Conservation (phyloP, 352 stramenopile species). For the Vaucheria bursata region DNA sequence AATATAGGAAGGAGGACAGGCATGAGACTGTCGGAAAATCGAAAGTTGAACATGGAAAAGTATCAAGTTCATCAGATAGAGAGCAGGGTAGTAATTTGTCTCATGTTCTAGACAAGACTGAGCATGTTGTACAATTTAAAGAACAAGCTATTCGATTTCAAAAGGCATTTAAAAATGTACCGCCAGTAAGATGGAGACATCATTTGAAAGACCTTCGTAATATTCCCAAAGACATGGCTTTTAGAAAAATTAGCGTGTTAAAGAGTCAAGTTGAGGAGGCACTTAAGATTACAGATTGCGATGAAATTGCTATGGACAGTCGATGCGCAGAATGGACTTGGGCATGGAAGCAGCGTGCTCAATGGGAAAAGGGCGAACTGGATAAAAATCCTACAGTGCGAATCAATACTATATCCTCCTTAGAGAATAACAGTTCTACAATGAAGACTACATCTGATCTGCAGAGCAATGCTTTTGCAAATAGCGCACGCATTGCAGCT, state of each 20-base stretch:
- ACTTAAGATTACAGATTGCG: not conserved
- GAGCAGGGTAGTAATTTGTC: not conserved
- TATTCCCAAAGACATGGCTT: not conserved
- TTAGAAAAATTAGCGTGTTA: not conserved
- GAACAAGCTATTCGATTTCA: not conserved
- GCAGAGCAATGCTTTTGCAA: not conserved
- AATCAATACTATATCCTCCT: not conserved
- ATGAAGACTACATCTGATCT: not conserved
- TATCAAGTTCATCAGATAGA: not conserved
- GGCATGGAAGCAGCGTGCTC: not conserved
- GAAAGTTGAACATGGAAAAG: not conserved
- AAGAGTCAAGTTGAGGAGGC: not conserved
- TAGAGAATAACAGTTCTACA: not conserved
- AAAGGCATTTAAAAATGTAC: not conserved
- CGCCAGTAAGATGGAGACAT: not conserved
- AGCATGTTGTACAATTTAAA: not conserved
- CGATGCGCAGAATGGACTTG: not conserved
- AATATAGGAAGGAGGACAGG: not conserved
- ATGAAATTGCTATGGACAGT: not conserved
- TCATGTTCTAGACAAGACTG: not conserved
- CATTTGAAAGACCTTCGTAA: not conserved
- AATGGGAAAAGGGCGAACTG: not conserved
- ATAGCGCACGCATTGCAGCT: not conserved
- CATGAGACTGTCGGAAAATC: not conserved
- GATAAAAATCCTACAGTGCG: not conserved